Evolutionary conservation across 2,329 filamentous ascomycete species (phyloP).

Genomic region (Ploettnerulaceae sp.): DNA sequence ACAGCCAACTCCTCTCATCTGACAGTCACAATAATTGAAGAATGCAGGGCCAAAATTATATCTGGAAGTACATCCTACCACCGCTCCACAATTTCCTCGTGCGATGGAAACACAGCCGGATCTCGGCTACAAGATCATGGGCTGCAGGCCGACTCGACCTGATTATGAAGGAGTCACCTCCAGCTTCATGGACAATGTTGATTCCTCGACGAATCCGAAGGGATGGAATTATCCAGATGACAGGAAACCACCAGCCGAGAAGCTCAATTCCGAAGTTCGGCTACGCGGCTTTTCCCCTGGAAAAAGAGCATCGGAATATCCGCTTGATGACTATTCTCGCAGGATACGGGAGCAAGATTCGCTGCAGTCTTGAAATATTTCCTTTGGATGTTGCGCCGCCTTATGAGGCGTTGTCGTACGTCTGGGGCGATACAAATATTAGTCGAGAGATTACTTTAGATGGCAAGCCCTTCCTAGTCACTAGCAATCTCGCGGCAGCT

Average conservation of each 20-base stretch:
- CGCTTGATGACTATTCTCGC: slow-evolving; percentile 2
- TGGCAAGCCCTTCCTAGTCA: not conserved
- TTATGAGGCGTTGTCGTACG: slow-evolving; percentile 8
- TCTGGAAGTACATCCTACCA: not conserved
- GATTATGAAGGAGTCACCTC: no score
- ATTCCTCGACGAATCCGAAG: no score
- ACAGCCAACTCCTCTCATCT: not conserved
- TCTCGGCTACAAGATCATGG: not conserved
- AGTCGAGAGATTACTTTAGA: slow-evolving; percentile 6
- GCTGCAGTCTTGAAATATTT: not conserved
- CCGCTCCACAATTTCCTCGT: not conserved
- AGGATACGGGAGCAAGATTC: not conserved
- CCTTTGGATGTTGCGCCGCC: not conserved
- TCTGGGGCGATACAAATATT: slow-evolving; percentile 3
- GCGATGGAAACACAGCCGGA: no score
- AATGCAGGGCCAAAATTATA: not conserved
- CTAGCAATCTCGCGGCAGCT: not conserved
- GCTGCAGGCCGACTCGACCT: no score
- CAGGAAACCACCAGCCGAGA: not conserved
- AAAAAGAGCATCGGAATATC: not conserved
- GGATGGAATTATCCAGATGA: no score
- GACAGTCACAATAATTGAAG: not conserved
- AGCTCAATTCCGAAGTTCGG: not conserved
- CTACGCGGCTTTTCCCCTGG: not conserved
- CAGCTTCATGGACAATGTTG: no score